Evolutionary conservation across 2,329 filamentous ascomycete genomes (phyloP), one percentile per base, ranked within the genome.

Genomic region (Cladosporium sp.): DNA sequence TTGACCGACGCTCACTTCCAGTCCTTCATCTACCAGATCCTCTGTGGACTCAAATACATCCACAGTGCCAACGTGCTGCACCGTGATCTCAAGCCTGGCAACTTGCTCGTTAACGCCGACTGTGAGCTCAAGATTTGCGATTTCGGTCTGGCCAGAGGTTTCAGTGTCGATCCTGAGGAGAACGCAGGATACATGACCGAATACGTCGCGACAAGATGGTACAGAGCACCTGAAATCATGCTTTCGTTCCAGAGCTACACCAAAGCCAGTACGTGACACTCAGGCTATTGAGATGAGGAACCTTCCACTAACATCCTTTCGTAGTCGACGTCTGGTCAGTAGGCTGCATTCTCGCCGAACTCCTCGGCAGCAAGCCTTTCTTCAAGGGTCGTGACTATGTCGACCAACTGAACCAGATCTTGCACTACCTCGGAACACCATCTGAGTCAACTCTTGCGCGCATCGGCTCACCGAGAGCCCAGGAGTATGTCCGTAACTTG

Each of bases 121-220:
- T 99, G 94, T 76, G 94, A 99, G 82, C 86, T 99, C 67, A 99
- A 99, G 84, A 97, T 99, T 76, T 96, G 90, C 78, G 94, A 99
- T 78, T 99, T 99, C 72, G 94, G 94, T 69, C 83, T 99, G 60
- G 94, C 94, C 5, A 86, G 94, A 81, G 94, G 94, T 60, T 97
- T 99, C 80, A 97, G 92, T 61, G 87, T 96, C 70, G 93, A 97
- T 67, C 94, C 94, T 1, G 91, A 99, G 75, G 93, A 99, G 78
- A 97, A 97, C 73, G 94, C 94, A 17, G 94, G 94, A 20, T 99
- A 97, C 78, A 97, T 99, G 94, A 99, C 94, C 11, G 94, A 99
- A 78, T 99, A 99, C 71, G 94, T 99, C 58, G 94, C 94, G 52
- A 99, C 94, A 55, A 85, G 94, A 79, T 99, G 94, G 94, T 99